These are phyloP conservation scores for Botrytis hyacinthi DNA, from an alignment of 2,329 filamentous ascomycete genomes.

Conservation along the genomic window DNA sequence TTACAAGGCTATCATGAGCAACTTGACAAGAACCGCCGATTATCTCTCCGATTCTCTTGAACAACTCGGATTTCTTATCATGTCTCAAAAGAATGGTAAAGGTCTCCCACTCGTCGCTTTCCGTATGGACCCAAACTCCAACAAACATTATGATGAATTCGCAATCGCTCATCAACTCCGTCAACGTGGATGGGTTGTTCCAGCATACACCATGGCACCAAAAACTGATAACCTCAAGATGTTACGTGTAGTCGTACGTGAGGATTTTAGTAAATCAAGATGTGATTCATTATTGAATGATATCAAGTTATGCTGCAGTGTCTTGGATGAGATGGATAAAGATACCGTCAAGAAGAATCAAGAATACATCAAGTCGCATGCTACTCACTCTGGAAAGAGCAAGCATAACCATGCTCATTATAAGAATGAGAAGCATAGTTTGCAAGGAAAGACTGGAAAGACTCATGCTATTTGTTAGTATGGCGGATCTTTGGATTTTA, in stretches of 20 bases:
- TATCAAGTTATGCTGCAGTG: constrained; percentile 71
- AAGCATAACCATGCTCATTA: constrained; percentile 51
- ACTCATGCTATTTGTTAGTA: constrained; percentile 77
- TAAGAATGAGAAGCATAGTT: constrained; percentile 75
- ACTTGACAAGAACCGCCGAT: constrained; percentile 85
- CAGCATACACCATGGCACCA: constrained; percentile 90
- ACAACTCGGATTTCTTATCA: constrained; percentile 78
- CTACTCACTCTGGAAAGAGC: constrained; percentile 50
- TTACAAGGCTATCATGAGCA: constrained; percentile 90
- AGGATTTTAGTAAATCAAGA: constrained; percentile 81
- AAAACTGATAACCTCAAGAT: constrained; percentile 76
- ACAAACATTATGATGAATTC: constrained; percentile 69
- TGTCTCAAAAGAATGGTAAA: constrained; percentile 74
- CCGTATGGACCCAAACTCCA: constrained; percentile 61
- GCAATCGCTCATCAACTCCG: constrained; percentile 81
- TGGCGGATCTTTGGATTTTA: neutral
- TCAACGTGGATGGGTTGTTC: constrained; percentile 86
- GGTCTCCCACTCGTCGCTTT: constrained; percentile 91
- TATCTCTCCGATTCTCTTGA: constrained; percentile 75
- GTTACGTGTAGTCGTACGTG: constrained; percentile 86
- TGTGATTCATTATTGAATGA: constrained; percentile 78
- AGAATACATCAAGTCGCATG: constrained; percentile 60
- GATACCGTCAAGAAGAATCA: constrained; percentile 68
- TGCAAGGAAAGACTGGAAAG: constrained; percentile 89
- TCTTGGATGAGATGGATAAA: constrained; percentile 72